Evolutionary conservation across 140 eudicot genomes (phyloP), one percentile per base, ranked within the genome.

Genomic region (Ambrosia hybrid): DNA sequence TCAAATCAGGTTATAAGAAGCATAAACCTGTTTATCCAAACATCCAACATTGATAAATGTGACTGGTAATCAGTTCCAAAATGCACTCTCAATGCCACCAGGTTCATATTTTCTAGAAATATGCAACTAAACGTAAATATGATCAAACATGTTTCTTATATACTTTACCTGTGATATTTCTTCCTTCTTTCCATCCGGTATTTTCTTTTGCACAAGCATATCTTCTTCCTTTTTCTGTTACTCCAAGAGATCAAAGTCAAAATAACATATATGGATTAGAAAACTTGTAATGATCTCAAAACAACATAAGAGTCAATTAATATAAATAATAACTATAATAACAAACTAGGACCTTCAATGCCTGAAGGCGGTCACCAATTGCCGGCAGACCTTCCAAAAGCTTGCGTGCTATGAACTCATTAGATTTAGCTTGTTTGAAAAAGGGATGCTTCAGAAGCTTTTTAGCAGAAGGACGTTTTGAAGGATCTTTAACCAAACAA

Each of bases 141-240:
- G 52, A 67, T 43, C 64, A 5, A 59, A 53, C 46, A 73, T n/a
- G 36, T 59, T 38, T 38, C 74, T n/a, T 11, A 16, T 58, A 67
- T 48, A 57, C 57, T 80, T 71, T 83, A 95, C 99, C 97, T 86
- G 99, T 68, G 99, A 95, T 73, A 95, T 84, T 85, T 95, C 99
- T 81, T 95, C 99, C 82, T 88, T 95, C 62, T 88, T 83, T 67
- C 99, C 99, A 70, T 88, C 96, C 0, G 97, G 97, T 78, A 95
- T 91, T 77, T 91, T 91, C 95, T 91, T 91, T 73, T 91, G 97
- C 10, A 95, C 97, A 79, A 95, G 95, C 97, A 95, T 91, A 14
- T 95, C 97, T 85, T 91, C 95, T 80, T 95, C 99, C 80, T 95
- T 95, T 85, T 83, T 80, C 99, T 95, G 74, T 53, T 33, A 62